A percentile compares a stretch with the other conserved stretches of the same genome.
Evolutionary conservation across 202 grass and related monocot species (phyloP).

Genomic region (Brachypodium distachyon): DNA sequence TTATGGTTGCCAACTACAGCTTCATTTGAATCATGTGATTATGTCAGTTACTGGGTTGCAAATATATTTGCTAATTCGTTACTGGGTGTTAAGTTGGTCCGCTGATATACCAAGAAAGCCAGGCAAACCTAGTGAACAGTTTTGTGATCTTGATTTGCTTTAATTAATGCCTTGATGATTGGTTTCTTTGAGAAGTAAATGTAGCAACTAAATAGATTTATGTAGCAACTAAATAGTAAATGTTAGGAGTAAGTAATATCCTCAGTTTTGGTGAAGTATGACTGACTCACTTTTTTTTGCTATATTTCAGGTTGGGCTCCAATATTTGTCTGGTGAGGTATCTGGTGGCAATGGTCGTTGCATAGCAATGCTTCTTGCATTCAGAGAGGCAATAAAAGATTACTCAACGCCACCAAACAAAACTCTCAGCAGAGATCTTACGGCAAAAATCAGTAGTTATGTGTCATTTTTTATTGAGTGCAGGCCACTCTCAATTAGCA

Average conservation of each 20-base stretch:
- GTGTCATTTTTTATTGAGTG: constrained; percentile 96
- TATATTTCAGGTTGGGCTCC: constrained; percentile 75
- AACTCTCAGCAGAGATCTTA: constrained; percentile 72
- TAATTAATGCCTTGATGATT: background rate
- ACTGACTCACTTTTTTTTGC: background rate
- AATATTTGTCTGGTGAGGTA: constrained; percentile 77
- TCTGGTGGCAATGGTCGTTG: constrained; percentile 87
- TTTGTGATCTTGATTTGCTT: background rate
- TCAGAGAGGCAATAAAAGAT: constrained; percentile 74
- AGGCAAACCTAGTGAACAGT: background rate
- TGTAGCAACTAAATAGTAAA: no score
- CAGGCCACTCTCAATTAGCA: constrained; percentile 88
- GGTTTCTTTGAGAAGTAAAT: background rate
- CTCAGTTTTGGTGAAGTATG: constrained; percentile 9
- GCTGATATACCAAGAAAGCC: background rate
- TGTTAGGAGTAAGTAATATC: no score
- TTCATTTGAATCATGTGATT: background rate
- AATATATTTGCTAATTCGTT: constrained; percentile 4
- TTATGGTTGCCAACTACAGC: background rate
- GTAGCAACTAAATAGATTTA: background rate
- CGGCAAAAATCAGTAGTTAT: constrained; percentile 75
- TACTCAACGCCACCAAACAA: constrained; percentile 80
- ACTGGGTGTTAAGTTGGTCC: background rate
- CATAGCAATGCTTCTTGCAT: constrained; percentile 90
- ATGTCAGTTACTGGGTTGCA: background rate